phyloP scores from a whole-genome alignment of 495 filamentous ascomycete species.

The Penicillium paradoxum region DNA sequence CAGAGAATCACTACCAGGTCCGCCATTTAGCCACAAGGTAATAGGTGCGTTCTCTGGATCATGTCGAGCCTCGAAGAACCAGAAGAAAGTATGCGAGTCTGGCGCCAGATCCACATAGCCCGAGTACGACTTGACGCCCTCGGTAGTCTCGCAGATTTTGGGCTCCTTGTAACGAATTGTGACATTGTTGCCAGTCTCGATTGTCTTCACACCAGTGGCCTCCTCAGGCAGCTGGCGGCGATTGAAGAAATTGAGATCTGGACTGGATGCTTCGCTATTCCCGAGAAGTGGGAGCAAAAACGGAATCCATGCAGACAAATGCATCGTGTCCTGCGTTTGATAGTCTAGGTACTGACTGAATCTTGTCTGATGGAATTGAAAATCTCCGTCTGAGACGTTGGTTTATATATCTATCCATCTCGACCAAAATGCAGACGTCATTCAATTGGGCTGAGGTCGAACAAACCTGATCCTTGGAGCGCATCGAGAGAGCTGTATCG shows the following conservation, averaged over 20 bases:
- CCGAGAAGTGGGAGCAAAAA: background rate
- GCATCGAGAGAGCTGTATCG: background rate
- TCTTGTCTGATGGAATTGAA: background rate
- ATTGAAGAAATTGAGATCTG: background rate
- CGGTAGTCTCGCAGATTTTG: constrained; percentile 45
- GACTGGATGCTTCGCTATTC: background rate
- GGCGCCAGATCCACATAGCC: constrained; percentile 44
- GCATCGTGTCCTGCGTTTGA: background rate
- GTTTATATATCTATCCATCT: background rate
- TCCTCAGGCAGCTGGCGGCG: constrained; percentile 42
- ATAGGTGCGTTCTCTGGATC: constrained; percentile 47
- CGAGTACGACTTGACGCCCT: constrained; percentile 44
- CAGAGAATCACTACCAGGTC: constrained; percentile 59
- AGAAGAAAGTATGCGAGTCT: constrained; percentile 44
- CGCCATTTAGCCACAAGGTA: constrained; percentile 50
- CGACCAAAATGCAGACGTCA: background rate
- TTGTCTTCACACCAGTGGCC: constrained; percentile 51
- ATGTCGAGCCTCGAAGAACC: constrained; percentile 47
- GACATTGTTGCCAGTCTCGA: constrained; percentile 52
- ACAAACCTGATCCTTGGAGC: background rate
- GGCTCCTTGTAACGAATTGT: constrained; percentile 40
- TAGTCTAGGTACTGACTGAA: background rate
- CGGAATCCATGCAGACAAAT: background rate
- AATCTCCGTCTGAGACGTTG: background rate
- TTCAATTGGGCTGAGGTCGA: background rate